These are phyloP conservation scores for Lineolata rhizophorae DNA, from an alignment of 495 filamentous ascomycete species.

Conservation along the genomic window DNA sequence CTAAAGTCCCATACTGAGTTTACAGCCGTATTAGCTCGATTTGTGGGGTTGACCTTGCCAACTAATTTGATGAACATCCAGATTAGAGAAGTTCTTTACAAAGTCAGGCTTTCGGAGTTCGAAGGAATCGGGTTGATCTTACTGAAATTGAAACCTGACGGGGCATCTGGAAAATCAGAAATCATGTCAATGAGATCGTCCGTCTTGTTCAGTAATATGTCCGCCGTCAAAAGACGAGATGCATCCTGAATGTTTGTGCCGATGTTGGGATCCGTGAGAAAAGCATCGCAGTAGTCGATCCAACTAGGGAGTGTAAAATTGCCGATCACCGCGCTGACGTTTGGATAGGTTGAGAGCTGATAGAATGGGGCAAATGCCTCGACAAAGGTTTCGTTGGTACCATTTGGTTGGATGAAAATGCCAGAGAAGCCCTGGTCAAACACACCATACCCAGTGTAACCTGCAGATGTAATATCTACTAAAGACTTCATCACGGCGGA, in stretches of 20 bases:
- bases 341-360: slow-evolving; percentile 1
- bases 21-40: slow-evolving; percentile 2
- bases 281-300: slow-evolving; percentile 5
- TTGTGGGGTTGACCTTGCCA: slow-evolving; percentile 3
- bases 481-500: slow-evolving; percentile 1
- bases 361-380: slow-evolving; percentile 1
- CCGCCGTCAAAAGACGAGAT: slow-evolving; percentile 3
- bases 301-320: too few relatives aligned
- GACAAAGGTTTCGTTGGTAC: slow-evolving; percentile 2
- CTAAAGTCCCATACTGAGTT: slow-evolving; percentile 3
- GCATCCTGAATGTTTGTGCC: slow-evolving; percentile 7
- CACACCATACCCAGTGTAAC: slow-evolving; percentile 6
- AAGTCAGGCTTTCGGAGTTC: too few relatives aligned
- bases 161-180: slow-evolving; percentile 1
- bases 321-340: too few relatives aligned
- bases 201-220: slow-evolving; percentile 8
- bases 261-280: slow-evolving; percentile 8
- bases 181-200: slow-evolving; percentile 3
- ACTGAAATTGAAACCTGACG: slow-evolving; percentile 6
- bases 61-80: too few relatives aligned
- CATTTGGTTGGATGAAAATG: slow-evolving; percentile 7
- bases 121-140: background rate
- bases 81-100: too few relatives aligned
- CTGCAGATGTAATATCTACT: slow-evolving; percentile 1
- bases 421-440: background rate